phyloP scores from a whole-genome alignment of 2,329 filamentous ascomycete genomes.

The Alternaria sp. region DNA sequence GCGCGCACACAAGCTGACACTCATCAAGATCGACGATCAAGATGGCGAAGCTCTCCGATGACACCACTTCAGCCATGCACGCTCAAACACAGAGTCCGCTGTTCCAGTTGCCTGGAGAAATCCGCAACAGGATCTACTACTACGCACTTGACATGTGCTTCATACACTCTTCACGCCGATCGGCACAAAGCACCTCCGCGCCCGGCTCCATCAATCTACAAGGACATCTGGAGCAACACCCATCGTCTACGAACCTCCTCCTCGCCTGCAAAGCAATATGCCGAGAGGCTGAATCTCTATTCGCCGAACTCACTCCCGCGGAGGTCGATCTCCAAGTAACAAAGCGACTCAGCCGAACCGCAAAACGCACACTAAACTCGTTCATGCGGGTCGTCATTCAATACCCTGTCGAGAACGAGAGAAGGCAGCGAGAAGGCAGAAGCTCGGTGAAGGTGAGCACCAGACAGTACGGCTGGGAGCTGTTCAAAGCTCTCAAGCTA shows the following conservation, averaged over 20 bases:
- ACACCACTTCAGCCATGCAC: background rate
- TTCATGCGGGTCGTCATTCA: background rate
- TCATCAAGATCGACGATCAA: background rate
- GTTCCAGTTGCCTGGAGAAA: background rate
- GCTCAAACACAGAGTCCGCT: background rate
- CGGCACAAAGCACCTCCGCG: background rate
- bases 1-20: background rate
- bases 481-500: background rate
- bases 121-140: background rate
- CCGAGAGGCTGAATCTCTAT: background rate
- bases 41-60: background rate
- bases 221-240: background rate
- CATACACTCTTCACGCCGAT: background rate
- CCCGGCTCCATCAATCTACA: background rate
- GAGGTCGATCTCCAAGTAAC: background rate
- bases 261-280: background rate
- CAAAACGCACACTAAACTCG: background rate
- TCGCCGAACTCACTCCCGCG: background rate
- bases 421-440: background rate
- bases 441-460: background rate
- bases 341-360: background rate
- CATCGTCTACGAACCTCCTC: background rate
- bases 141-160: background rate
- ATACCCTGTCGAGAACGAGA: background rate
- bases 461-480: background rate